Base-by-base conservation (phyloP, 2,329 filamentous ascomycete genomes). In the Corniculantispora saksenae region DNA sequence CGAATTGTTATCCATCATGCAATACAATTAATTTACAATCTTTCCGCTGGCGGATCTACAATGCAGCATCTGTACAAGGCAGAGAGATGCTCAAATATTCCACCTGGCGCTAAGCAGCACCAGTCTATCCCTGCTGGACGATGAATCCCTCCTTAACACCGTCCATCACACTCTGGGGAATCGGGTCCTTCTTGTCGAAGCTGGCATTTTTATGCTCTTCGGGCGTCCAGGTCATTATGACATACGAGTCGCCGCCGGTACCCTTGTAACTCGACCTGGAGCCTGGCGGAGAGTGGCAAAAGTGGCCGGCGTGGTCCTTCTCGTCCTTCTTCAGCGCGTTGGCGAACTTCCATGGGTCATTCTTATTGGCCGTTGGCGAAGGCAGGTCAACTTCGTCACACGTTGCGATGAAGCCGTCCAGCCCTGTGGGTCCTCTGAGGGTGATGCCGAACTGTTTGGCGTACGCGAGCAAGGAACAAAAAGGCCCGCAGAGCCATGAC, bases 401-500 rank as follows among this genome's bases (percentile, higher is more conserved):
- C 38, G 29, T 9, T n/a, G 13, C 38, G 38, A 58, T 13, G 23
- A 32, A 50, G 12, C n/a, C 45, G 2, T 48, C 43, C 17, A 59
- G 43, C 9, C 43, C 43, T 43, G 32, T 59, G 19, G 57, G 40
- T 7, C 57, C 43, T 3, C 38, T 17, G 23, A 58, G 55, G 9
- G 38, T 47, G 10, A 58, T 29, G 38, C 10, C 25, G 23, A n/a
- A 25, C 38, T 45, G 27, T 3, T 32, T 47, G 17, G 55, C n/a
- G 55, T 58, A 58, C 23, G 55, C 55, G n/a, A 45, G 55, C 40
- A 58, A n/a, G n/a, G n/a, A n/a, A n/a, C n/a, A n/a, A n/a, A n/a
- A n/a, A n/a, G n/a, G n/a, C n/a, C n/a, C n/a, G n/a, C n/a, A n/a
- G n/a, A n/a, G n/a, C n/a, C n/a, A n/a, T n/a, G n/a, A n/a, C n/a